These are phyloP conservation scores for Yamadazyma triangularis DNA, from an alignment of 1,139 yeast species.

Conservation along the genomic window DNA sequence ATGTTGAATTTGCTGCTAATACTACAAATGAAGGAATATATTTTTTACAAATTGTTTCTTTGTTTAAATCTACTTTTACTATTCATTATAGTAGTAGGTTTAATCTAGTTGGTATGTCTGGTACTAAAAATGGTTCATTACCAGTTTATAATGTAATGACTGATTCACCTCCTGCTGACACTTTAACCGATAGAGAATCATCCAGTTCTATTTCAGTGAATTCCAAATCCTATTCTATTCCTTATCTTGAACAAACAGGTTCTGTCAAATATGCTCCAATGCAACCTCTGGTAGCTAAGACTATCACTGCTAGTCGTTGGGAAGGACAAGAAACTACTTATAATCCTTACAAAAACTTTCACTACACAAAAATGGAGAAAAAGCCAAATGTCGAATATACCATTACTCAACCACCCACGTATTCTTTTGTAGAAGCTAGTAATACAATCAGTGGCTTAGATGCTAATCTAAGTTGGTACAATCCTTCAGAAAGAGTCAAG, in stretches of 20 bases:
- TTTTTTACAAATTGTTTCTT: conserved; percentile 9
- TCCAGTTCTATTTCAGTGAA: conserved; percentile 15
- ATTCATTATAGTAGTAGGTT: conserved; percentile 28
- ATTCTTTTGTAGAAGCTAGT: conserved; percentile 4
- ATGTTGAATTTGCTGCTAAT: conserved; percentile 1
- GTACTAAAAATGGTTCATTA: too few species aligned
- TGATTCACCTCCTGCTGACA: conserved; percentile 21
- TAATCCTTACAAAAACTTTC: conserved; percentile 2
- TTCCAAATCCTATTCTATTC: conserved; percentile 15
- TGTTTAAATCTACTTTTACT: conserved; percentile 7
- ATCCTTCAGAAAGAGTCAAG: conserved; percentile 5
- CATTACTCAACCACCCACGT: conserved; percentile 10
- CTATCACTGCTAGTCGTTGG: conserved; percentile 7
- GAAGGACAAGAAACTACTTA: background rate
- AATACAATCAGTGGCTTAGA: conserved; percentile 6
- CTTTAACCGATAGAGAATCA: conserved; percentile 15
- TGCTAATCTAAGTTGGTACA: conserved; percentile 5
- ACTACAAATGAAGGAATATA: conserved; percentile 11
- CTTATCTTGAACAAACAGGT: conserved; percentile 26
- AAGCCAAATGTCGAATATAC: conserved; percentile 9
- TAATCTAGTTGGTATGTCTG: conserved; percentile 21
- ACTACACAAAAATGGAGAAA: too few species aligned
- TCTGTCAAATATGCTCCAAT: conserved; percentile 26
- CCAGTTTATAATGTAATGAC: conserved; percentile 36
- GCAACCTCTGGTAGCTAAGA: conserved; percentile 13